Percentiles rank a stretch among this genome's conserved stretches.
Conservation (phyloP, 2,329 filamentous ascomycete genomes). For the Aulographum hederae region DNA sequence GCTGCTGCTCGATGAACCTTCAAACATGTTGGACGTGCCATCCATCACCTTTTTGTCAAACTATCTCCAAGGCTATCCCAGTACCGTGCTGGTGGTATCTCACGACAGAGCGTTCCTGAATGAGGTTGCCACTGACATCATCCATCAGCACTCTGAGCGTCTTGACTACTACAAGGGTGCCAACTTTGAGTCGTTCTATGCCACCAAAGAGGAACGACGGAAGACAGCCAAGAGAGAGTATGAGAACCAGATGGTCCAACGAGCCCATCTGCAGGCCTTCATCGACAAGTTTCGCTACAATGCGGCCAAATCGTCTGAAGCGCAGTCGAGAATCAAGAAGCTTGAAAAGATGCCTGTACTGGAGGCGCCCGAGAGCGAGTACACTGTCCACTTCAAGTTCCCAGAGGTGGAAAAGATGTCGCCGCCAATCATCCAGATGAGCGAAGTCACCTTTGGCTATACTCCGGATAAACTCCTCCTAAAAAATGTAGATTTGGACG, state of each 20-base stretch:
- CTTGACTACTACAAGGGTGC: slow-evolving; percentile 97
- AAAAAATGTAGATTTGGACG: slow-evolving; percentile 77
- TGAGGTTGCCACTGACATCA: slow-evolving; percentile 97
- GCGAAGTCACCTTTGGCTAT: slow-evolving; percentile 81
- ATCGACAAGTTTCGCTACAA: slow-evolving; percentile 99
- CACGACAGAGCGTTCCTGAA: slow-evolving; percentile 99
- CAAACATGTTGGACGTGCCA: slow-evolving; percentile 99
- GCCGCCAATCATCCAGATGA: slow-evolving; percentile 96
- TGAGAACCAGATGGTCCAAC: slow-evolving; percentile 91
- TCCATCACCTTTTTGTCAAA: slow-evolving; percentile 96
- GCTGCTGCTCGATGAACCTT: slow-evolving; percentile 92
- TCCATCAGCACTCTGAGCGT: slow-evolving; percentile 92
- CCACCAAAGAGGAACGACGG: slow-evolving; percentile 87
- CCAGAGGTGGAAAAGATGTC: slow-evolving; percentile 95
- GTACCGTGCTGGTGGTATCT: slow-evolving; percentile 87
- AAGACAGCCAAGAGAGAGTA: slow-evolving; percentile 96
- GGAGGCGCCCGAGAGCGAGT: slow-evolving; percentile 78
- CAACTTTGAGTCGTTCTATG: slow-evolving; percentile 95
- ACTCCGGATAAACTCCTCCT: slow-evolving; percentile 61
- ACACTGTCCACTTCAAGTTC: slow-evolving; percentile 92
- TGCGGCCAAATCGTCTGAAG: slow-evolving; percentile 93
- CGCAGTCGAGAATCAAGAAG: slow-evolving; percentile 97
- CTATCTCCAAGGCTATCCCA: slow-evolving; percentile 86
- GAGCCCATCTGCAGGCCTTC: slow-evolving; percentile 88
- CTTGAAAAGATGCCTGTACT: slow-evolving; percentile 91